Evolutionary conservation across 129 eudicot genomes (phyloP).

Genomic region (Arctium lappa): DNA sequence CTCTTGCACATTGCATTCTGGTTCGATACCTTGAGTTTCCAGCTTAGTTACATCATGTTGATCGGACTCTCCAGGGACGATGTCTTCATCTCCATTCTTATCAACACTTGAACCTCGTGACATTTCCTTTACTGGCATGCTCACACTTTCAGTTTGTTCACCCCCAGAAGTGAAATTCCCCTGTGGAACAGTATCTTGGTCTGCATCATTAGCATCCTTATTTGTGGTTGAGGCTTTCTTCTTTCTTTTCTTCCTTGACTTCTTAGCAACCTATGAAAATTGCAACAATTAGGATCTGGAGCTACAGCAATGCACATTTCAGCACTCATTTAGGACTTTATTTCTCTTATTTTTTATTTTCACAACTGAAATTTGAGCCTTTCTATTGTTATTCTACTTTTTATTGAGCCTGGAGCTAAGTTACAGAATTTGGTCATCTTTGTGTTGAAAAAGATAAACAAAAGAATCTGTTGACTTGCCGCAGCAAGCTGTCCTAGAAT

Average conservation of each 20-base stretch:
- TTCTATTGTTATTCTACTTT: background rate
- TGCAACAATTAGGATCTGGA: conserved; percentile 1
- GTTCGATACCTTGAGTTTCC: conserved; percentile 25
- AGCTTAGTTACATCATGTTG: conserved; percentile 27
- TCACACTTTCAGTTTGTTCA: conserved; percentile 35
- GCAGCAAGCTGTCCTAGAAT: background rate
- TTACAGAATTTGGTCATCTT: background rate
- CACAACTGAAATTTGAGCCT: background rate
- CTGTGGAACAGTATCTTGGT: conserved; percentile 34
- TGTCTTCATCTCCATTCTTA: conserved; percentile 32
- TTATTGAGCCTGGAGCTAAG: background rate
- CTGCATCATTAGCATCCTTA: conserved; percentile 44
- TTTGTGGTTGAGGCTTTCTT: conserved; percentile 39
- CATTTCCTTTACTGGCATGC: conserved; percentile 28
- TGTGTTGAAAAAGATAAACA: background rate
- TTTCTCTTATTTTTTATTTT: background rate
- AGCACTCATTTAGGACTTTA: background rate
- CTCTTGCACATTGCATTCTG: conserved; percentile 23
- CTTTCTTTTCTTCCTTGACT: conserved; percentile 59
- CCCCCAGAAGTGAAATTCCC: conserved; percentile 24
- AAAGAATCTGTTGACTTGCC: background rate
- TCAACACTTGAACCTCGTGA: conserved; percentile 22
- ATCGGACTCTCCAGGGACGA: conserved; percentile 28
- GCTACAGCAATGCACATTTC: background rate
- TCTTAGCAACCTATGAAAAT: conserved; percentile 63